Base-by-base conservation (phyloP, 2,329 filamentous ascomycete genomes). In the Calonectria pteridis region DNA sequence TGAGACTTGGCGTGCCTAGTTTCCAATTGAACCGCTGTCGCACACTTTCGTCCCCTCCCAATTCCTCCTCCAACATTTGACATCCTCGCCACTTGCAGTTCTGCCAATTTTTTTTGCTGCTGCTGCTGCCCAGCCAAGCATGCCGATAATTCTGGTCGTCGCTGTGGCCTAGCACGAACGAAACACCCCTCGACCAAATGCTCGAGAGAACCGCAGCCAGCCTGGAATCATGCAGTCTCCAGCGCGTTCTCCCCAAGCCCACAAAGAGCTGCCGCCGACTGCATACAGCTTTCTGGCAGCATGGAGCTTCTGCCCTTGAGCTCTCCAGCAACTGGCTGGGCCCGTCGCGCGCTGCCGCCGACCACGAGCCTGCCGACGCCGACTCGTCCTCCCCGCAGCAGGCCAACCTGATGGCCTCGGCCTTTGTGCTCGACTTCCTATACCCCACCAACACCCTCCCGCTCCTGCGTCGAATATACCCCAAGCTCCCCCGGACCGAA, bases 201-300 rank as follows among this genome's bases (percentile, higher is more conserved):
- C 88, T 91, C 79, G 89, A 91, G 86, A 88, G 89, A 86, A 89
- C 89, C 71, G 88, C 89, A 50, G 86, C 87, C 74, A 86, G 85
- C 82, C 83, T 91, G 83, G 90, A 91, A 87, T 87, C 89, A 82
- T 88, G 88, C 84, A 86, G 85, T 77, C 84, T 91, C 81, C 88
- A 88, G 82, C 86, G 89, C 82, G 85, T 89, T 74, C 84, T 91
- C 70, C 86, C 87, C 28, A 81, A 78, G 58, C 77, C 84, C 62
- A 78, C 87, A 43, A 86, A 84, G 76, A 85, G 81, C 75, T 83
- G 82, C 70, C 85, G 86, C 71, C 84, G 84, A 65, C 84, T 91
- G 64, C 88, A 87, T 62, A 86, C 86, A 16, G 81, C 85, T 49
- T 91, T 91, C 77, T 91, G 89, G 88, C 86, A 89, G 71, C 88